Base-by-base conservation (phyloP, 1,284 basidiomycete genomes). In the Puccinia coronata region DNA sequence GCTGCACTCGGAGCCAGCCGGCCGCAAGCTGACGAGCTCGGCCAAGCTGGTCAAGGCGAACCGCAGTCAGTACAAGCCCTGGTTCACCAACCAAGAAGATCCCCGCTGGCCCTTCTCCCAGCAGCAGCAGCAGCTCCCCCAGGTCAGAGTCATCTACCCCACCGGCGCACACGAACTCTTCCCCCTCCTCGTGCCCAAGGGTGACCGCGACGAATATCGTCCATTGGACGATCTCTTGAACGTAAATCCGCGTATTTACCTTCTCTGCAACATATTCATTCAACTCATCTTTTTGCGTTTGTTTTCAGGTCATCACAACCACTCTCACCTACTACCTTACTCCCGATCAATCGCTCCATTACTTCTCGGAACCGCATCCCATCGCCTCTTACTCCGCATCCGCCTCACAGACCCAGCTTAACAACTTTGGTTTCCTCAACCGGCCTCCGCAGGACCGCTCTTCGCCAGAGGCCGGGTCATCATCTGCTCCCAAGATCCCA, bases 201-300 rank as follows among this genome's bases (percentile, higher is more conserved):
- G 31, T 20, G 83, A 84, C 0, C 71, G 84, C 2, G 83, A 87
- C 76, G 88, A 88, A 83, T 88, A 86, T 83, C 84, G 86, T 72
- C 88, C 88, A 0, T 85, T 88, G 18, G 84, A 85, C 75, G 87
- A 88, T 82, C 82, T 88, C 2, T 82, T 87, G 43, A 84, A 80
- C 36, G 83, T 83, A 75, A 14, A 23, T 59, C 25, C 31, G 12
- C 16, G 6, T 47, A 1, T 9, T 14, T 1, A 4, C 31, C 31
- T 41, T n/a, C 23, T 39, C 75, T 57, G 14, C 59, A n/a, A 36
- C 28, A 28, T 34, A 25, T 18, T 5, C 18, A 63, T 63, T 63
- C 36, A 69, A 9, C 28, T 85, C 84, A 0, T 84, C 85, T 80
- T 77, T 82, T 0, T 84, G 85, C 74, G 1, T 31, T 6, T 49